A percentile compares a stretch with the other conserved stretches of the same genome.
Evolutionary conservation across 108 stramenopile genomes (phyloP).

Genomic region (Skeletonema tropicum): DNA sequence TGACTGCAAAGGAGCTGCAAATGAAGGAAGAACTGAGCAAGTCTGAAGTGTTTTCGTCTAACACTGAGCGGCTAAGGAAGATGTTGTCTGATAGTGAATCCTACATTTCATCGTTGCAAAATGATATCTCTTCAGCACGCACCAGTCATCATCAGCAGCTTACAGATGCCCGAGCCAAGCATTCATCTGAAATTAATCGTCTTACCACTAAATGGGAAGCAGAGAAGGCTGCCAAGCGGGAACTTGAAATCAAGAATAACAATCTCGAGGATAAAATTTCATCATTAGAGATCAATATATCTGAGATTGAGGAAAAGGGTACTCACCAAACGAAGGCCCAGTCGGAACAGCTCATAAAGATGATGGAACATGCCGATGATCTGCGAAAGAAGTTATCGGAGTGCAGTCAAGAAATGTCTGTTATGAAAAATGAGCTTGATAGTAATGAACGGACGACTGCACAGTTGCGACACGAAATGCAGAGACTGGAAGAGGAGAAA

Average conservation of each 20-base stretch:
- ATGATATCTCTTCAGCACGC: conserved; percentile 32
- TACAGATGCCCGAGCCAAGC: conserved; percentile 23
- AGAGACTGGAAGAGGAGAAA: conserved; percentile 21
- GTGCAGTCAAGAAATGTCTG: conserved; percentile 8
- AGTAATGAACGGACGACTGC: conserved; percentile 9
- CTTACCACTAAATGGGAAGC: conserved; percentile 17
- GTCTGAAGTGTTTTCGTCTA: conserved; percentile 28
- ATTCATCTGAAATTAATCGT: conserved; percentile 21
- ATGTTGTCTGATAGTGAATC: conserved; percentile 33
- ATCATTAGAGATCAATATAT: conserved; percentile 10
- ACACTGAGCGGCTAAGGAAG: conserved; percentile 38
- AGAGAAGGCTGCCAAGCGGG: conserved; percentile 19
- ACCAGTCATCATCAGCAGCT: conserved; percentile 34
- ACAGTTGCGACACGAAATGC: conserved; percentile 12
- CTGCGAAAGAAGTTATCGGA: conserved; percentile 19
- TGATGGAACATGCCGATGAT: conserved; percentile 38
- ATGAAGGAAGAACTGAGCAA: conserved; percentile 25
- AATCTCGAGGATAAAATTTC: conserved; percentile 31
- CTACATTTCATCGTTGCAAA: conserved; percentile 39
- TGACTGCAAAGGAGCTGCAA: conserved; percentile 19
- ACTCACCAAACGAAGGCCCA: conserved; percentile 28
- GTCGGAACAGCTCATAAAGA: conserved; percentile 25
- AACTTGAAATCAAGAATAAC: conserved; percentile 18
- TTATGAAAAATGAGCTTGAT: conserved; percentile 19
- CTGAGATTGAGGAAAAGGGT: conserved; percentile 22